These are phyloP conservation scores for Alternaria sp. DNA, from an alignment of 2,329 filamentous ascomycete species.

Conservation along the genomic window DNA sequence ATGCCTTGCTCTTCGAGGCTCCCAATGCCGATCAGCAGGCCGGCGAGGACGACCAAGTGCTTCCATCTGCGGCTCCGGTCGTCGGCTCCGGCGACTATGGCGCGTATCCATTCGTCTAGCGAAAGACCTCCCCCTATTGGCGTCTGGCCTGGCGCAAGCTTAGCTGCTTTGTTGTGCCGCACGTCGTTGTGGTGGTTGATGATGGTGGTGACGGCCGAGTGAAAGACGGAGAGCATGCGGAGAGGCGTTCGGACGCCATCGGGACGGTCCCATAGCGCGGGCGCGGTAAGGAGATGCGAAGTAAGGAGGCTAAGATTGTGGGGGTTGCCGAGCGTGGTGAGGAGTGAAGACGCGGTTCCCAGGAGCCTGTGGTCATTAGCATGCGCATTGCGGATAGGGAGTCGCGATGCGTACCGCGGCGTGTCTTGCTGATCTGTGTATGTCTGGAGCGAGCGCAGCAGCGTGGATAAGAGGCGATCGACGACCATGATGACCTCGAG, in stretches of 20 bases:
- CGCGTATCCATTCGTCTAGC: constrained; percentile 64
- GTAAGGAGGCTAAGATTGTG: constrained; percentile 76
- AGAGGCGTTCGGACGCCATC: constrained; percentile 68
- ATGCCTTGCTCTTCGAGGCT: constrained; percentile 53
- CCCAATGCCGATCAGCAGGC: constrained; percentile 76
- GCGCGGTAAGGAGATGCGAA: constrained; percentile 73
- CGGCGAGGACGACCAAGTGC: constrained; percentile 80
- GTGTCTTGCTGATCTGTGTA: constrained; percentile 66
- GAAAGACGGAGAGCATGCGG: constrained; percentile 73
- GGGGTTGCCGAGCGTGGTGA: constrained; percentile 74
- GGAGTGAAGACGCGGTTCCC: constrained; percentile 70
- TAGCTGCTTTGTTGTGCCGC: constrained; percentile 33
- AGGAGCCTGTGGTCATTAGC: constrained; percentile 54
- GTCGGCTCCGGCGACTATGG: constrained; percentile 65
- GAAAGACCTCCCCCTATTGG: constrained; percentile 55
- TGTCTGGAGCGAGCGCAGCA: constrained; percentile 68
- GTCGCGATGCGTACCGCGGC: constrained; percentile 54
- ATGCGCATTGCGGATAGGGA: constrained; percentile 18
- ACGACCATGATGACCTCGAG: constrained; percentile 62
- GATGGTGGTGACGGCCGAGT: constrained; percentile 67
- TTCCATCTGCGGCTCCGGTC: constrained; percentile 75
- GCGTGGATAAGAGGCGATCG: constrained; percentile 70
- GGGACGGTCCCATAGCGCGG: constrained; percentile 71
- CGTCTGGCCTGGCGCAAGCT: constrained; percentile 37
- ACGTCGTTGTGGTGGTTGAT: constrained; percentile 55